Evolutionary conservation across 192 early-diverging fungal species (phyloP).

Genomic region (Spizellomyces sp.): DNA sequence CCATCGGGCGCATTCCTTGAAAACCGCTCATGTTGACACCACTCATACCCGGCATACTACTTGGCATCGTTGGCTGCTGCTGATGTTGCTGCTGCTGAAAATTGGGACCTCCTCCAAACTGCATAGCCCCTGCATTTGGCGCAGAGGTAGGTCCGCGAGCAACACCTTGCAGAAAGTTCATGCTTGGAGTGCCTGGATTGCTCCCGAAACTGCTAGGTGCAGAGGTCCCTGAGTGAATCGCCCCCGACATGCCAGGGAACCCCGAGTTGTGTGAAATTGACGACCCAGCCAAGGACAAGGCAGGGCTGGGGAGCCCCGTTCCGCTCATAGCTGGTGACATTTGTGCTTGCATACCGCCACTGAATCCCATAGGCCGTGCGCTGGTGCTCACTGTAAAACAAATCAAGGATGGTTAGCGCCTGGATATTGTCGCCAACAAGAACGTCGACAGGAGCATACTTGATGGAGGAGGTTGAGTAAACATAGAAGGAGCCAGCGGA

Average conservation of each 20-base stretch:
- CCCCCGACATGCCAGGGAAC: neutral
- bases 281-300: conserved; percentile 15
- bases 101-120: neutral
- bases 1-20: neutral
- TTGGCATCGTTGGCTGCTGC: neutral
- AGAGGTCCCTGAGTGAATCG: neutral
- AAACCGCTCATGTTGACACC: neutral
- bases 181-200: neutral
- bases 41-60: conserved; percentile 4
- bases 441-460: neutral
- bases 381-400: neutral
- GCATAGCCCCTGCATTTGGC: neutral
- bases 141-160: conserved; percentile 15
- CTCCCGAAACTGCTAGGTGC: neutral
- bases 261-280: conserved; percentile 1
- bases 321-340: neutral
- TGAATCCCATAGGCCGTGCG: neutral
- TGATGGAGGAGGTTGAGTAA: conserved; percentile 11
- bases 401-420: neutral
- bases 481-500: conserved; percentile 27
- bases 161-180: conserved; percentile 22
- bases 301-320: conserved; percentile 13
- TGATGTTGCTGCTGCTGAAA: neutral
- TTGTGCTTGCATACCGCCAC: neutral
- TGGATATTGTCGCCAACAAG: neutral